A percentile compares a stretch with the other conserved stretches of the same genome.
These are phyloP conservation scores for Handroanthus guayacan DNA, from an alignment of 257 asterid genomes.

Conservation along the genomic window DNA sequence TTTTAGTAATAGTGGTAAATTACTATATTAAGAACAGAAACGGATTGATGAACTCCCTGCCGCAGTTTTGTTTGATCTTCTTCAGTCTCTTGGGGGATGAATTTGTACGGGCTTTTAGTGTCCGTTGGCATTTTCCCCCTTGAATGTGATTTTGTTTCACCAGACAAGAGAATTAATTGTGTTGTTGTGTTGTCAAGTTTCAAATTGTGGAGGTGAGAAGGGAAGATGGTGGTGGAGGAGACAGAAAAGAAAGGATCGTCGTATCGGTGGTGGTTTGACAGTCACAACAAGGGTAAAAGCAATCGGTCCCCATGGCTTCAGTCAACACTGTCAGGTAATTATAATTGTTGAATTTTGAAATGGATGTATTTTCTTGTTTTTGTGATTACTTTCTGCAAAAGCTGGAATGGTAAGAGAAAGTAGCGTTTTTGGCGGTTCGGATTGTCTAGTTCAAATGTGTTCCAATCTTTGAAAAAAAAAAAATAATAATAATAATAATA, in stretches of 20 bases:
- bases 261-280: constrained; percentile 67
- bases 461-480: too few species aligned
- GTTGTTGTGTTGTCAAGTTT: neutral
- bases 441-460: too few species aligned
- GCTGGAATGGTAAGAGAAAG: neutral
- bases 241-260: constrained; percentile 41
- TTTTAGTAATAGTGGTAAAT: too few species aligned
- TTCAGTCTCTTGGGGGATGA: neutral
- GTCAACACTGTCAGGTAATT: constrained; percentile 54
- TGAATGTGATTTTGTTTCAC: neutral
- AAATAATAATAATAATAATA: too few species aligned
- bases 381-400: neutral
- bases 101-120: neutral
- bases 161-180: neutral
- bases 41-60: neutral
- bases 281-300: constrained; percentile 34
- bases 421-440: too few species aligned
- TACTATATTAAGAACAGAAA: neutral
- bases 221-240: constrained; percentile 45
- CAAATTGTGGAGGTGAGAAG: constrained; percentile 22
- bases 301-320: constrained; percentile 67
- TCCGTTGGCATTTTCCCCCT: neutral
- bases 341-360: constrained; percentile 24
- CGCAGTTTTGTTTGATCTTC: neutral
- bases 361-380: neutral